Conservation (phyloP, 2,329 filamentous ascomycete species). For the Trichoderma sp. region DNA sequence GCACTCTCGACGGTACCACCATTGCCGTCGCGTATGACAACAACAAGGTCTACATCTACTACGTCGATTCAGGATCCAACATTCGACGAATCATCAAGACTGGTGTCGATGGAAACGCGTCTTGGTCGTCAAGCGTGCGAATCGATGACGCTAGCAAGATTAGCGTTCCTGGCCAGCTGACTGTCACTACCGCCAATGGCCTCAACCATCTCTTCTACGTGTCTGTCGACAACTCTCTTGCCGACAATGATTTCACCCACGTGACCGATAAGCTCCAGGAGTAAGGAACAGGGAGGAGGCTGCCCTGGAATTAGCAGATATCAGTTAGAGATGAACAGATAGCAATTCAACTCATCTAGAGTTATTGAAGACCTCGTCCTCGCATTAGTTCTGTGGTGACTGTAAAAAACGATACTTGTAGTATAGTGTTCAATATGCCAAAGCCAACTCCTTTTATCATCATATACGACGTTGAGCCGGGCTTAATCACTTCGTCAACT, state of each 20-base stretch:
- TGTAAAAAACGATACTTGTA: background rate
- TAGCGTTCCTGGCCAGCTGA: background rate
- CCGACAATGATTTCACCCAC: background rate
- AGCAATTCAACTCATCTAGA: background rate
- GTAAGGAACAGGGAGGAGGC: background rate
- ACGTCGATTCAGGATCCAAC: background rate
- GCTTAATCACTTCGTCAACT: no score
- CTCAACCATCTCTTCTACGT: background rate
- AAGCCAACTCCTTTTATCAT: background rate
- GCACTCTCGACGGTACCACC: no score
- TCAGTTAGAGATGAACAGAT: background rate
- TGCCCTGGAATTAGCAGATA: background rate
- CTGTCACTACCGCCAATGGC: background rate
- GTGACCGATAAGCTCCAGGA: background rate
- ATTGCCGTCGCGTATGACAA: background rate
- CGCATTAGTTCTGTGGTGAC: background rate
- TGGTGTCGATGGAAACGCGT: background rate
- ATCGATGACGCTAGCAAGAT: background rate
- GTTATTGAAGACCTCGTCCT: background rate
- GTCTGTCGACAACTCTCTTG: background rate
- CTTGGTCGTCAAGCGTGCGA: background rate
- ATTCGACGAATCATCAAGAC: background rate
- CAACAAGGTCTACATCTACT: background rate
- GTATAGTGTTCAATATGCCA: background rate
- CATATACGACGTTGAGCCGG: no score